Evolutionary conservation across 2,329 filamentous ascomycete genomes (phyloP).

Genomic region (Colletotrichum orchidophilum): DNA sequence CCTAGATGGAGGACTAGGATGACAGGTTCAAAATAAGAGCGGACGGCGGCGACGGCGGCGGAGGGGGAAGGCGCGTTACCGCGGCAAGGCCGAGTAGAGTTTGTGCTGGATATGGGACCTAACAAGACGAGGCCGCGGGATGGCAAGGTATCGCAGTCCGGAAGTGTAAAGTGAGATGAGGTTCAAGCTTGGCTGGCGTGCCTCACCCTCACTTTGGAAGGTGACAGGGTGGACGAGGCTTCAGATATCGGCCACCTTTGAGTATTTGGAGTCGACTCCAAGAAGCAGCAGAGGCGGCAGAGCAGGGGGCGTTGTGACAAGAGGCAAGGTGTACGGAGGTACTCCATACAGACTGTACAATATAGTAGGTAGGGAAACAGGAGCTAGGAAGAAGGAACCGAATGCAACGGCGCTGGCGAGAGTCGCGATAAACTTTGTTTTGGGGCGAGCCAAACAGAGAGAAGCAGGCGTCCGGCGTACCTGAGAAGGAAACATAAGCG

Average conservation of each 20-base stretch:
- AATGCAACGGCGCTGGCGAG: slow-evolving; percentile 33
- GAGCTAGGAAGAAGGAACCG: slow-evolving; percentile 24
- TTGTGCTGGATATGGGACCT: slow-evolving; percentile 5
- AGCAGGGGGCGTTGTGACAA: neutral
- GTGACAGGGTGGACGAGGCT: neutral
- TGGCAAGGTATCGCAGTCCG: neutral
- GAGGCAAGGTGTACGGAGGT: neutral
- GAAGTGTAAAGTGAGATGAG: neutral
- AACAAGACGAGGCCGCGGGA: neutral
- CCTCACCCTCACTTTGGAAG: neutral
- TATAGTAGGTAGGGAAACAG: neutral
- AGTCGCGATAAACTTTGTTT: slow-evolving; percentile 32
- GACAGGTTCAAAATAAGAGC: neutral
- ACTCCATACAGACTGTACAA: neutral
- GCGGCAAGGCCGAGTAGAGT: slow-evolving; percentile 5
- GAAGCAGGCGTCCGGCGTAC: slow-evolving; percentile 13
- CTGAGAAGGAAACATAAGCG: slow-evolving; percentile 27
- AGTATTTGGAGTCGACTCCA: neutral
- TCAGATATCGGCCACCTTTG: neutral
- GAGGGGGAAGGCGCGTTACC: neutral
- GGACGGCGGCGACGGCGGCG: neutral
- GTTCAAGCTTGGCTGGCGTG: neutral
- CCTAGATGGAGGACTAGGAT: neutral
- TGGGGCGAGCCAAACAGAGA: slow-evolving; percentile 5
- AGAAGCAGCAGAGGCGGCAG: neutral